These are phyloP conservation scores for Xylaria acuta DNA, from an alignment of 495 filamentous ascomycete species.

Conservation along the genomic window DNA sequence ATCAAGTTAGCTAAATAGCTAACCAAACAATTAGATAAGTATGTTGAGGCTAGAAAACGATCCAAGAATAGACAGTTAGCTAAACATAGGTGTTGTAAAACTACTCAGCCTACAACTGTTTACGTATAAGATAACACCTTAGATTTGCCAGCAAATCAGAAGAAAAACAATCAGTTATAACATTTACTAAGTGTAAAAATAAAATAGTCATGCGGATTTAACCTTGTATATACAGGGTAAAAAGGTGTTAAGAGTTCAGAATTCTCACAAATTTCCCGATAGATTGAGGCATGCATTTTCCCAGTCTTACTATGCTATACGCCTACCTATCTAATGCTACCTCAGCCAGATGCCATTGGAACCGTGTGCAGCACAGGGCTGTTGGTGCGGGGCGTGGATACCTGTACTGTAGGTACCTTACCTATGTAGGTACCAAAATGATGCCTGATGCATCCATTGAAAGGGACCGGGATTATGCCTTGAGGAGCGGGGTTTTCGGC, in stretches of 20 bases:
- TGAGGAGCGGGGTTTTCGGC: background rate
- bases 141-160: background rate
- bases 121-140: background rate
- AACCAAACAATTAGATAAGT: background rate
- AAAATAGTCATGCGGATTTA: background rate
- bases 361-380: background rate
- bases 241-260: background rate
- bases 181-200: background rate
- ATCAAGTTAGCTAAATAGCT: background rate
- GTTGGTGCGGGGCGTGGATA: constrained; percentile 6
- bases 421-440: background rate
- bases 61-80: no score
- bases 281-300: background rate
- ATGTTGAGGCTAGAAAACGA: background rate
- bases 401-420: background rate
- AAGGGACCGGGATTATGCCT: background rate
- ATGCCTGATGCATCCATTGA: background rate
- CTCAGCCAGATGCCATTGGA: background rate
- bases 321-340: background rate
- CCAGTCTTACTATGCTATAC: background rate
- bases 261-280: background rate
- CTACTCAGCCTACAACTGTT: background rate
- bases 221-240: background rate
- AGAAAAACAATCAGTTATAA: background rate
- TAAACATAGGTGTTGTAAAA: no score